phyloP scores from a whole-genome alignment of 768 basidiomycete species.

The Amanita subjunquillea region DNA sequence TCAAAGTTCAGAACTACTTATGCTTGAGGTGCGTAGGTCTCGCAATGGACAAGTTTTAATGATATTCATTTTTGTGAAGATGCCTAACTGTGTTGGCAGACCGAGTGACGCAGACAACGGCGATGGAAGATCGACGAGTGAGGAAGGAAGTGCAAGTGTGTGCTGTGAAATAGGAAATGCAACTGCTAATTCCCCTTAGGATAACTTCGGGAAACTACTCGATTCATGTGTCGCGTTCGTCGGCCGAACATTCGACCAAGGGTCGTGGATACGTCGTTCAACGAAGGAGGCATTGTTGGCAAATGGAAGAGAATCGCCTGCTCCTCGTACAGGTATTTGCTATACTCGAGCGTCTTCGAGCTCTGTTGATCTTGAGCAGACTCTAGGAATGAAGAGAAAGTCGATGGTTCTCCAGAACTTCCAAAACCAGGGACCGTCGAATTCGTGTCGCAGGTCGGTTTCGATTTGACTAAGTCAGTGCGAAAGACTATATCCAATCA shows the following conservation, averaged over 20 bases:
- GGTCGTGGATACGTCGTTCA: constrained; percentile 68
- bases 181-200: constrained; percentile 27
- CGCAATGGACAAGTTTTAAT: not conserved
- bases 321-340: constrained; percentile 39
- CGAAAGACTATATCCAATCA: not conserved
- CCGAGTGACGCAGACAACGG: constrained; percentile 81
- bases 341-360: not conserved
- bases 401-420: constrained; percentile 2
- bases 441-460: not conserved
- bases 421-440: constrained; percentile 28
- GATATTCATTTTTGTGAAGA: constrained; percentile 22
- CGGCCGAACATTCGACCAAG: constrained; percentile 63
- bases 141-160: constrained; percentile 81
- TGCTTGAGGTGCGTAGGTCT: constrained; percentile 48
- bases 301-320: constrained; percentile 68
- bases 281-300: constrained; percentile 49
- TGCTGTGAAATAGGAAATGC: not conserved
- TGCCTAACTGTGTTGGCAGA: constrained; percentile 73
- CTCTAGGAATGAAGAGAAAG: constrained; percentile 27
- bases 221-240: constrained; percentile 71
- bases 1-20: constrained; percentile 62
- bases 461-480: not conserved
- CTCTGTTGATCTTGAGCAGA: constrained; percentile 17
- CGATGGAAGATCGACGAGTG: constrained; percentile 80
- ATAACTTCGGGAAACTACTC: constrained; percentile 76